A percentile compares a stretch with the other conserved stretches of the same genome.
Evolutionary conservation across 139 green algal species (phyloP).

Genomic region (Eudorina sp.): DNA sequence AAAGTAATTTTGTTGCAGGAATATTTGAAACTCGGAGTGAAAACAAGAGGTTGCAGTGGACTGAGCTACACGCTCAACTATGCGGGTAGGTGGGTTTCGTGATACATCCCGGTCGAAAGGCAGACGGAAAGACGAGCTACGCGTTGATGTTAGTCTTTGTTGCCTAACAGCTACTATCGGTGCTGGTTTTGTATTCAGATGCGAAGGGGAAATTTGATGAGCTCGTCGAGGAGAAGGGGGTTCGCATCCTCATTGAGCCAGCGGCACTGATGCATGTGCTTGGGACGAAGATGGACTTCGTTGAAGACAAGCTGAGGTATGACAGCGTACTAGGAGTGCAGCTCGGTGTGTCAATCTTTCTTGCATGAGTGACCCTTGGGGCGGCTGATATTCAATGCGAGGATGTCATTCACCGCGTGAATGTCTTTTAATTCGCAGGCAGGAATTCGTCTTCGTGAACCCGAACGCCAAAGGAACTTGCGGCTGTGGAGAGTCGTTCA

Average conservation of each 20-base stretch:
- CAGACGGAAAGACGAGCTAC: too few relatives aligned
- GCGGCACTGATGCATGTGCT: constrained; percentile 97
- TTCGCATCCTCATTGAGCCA: constrained; percentile 95
- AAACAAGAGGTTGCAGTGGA: constrained; percentile 95
- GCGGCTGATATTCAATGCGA: too few relatives aligned
- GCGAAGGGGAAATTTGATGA: constrained; percentile 95
- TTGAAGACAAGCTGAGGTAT: constrained; percentile 90
- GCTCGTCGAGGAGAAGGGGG: constrained; percentile 92
- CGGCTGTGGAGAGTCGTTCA: constrained; percentile 96
- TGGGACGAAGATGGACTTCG: constrained; percentile 97
- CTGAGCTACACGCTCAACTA: constrained; percentile 99
- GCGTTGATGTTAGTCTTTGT: neutral
- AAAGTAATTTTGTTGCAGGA: constrained; percentile 77
- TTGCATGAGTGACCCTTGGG: too few relatives aligned
- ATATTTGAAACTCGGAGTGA: constrained; percentile 94
- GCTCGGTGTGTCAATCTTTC: neutral
- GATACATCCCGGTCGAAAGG: neutral
- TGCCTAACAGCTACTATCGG: too few relatives aligned
- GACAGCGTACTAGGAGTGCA: neutral
- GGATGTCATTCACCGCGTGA: too few relatives aligned
- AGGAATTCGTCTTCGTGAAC: constrained; percentile 59
- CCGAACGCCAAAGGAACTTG: constrained; percentile 91
- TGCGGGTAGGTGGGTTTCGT: constrained; percentile 68
- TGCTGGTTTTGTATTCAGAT: constrained; percentile 69
- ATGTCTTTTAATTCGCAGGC: constrained; percentile 52